Evolutionary conservation across 331 rosid genomes (phyloP).

Genomic region (Prunus yedoensis): DNA sequence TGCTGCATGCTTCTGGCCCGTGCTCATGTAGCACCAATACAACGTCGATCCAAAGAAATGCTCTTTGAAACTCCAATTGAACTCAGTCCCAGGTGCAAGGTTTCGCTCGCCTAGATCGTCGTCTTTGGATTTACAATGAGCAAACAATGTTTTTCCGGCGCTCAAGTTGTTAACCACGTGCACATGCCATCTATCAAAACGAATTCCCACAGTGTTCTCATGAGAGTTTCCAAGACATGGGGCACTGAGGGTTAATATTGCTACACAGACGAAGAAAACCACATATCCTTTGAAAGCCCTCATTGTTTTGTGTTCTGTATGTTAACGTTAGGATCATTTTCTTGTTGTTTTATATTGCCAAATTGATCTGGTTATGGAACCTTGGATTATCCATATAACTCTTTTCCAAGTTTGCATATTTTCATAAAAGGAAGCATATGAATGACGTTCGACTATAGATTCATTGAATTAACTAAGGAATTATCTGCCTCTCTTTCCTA

Average conservation of each 20-base stretch:
- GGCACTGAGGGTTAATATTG: not conserved
- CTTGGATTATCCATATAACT: too few relatives aligned
- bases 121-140: constrained; percentile 36
- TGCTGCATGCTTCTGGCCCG: too few relatives aligned
- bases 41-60: too few relatives aligned
- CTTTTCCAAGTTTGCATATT: too few relatives aligned
- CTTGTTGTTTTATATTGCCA: not conserved
- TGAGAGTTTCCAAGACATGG: not conserved
- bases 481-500: too few relatives aligned
- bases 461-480: too few relatives aligned
- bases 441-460: too few relatives aligned
- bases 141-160: not conserved
- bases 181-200: constrained; percentile 22
- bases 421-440: too few relatives aligned
- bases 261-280: not conserved
- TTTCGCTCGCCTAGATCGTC: constrained; percentile 12
- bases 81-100: too few relatives aligned
- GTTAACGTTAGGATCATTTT: not conserved
- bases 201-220: not conserved
- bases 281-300: not conserved
- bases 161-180: constrained; percentile 31
- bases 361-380: too few relatives aligned
- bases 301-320: not conserved
- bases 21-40: too few relatives aligned
- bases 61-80: too few relatives aligned